Evolutionary conservation across 805 yeast genomes (phyloP), one percentile per base, ranked within the genome.

Genomic region (Candida lessepsii): DNA sequence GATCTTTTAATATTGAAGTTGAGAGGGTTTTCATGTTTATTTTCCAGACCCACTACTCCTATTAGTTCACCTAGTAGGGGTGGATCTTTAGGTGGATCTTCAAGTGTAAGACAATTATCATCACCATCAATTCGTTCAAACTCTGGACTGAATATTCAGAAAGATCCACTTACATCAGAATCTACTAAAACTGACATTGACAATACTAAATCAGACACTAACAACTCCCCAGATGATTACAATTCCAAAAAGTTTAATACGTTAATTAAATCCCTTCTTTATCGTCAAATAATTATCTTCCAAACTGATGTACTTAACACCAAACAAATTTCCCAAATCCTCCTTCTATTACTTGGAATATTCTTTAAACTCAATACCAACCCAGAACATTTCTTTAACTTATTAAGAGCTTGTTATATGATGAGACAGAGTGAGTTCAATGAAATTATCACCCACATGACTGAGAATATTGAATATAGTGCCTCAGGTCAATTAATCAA

Each of bases 351-450:
- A 1, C 39, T 67, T 37, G 74, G 71, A 2, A 40, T 34, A 8
- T 60, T 54, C 21, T 44, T 63, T 20, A 53, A 49, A 30, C 20
- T 42, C 10, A 26, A 6, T 13, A 13, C 2, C 27, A 35, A 45
- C 4, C 43, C 41, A 3, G 70, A 58, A 37, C 51, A 60, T 31
- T 45, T 60, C 9, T 63, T 68, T 42, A 68, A 61, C 37, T 60
- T 67, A 19, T 44, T 67, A 11, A 44, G 75, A 28, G 58, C 71
- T 1, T 53, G 58, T 10, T 57, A 52, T 29, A 54, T 69, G 45
- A 57, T 65, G 51, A 50, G 61, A 13, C 61, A 57, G 24, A 52
- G 52, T 2, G 51, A 57, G 1, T 58, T 65, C 36, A 39, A 35
- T 0, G 37, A 46, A 9, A 48, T 63, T 9, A 38, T 51, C 10